phyloP scores from a whole-genome alignment of 345 rosid species.

The Pistacia integerrima region DNA sequence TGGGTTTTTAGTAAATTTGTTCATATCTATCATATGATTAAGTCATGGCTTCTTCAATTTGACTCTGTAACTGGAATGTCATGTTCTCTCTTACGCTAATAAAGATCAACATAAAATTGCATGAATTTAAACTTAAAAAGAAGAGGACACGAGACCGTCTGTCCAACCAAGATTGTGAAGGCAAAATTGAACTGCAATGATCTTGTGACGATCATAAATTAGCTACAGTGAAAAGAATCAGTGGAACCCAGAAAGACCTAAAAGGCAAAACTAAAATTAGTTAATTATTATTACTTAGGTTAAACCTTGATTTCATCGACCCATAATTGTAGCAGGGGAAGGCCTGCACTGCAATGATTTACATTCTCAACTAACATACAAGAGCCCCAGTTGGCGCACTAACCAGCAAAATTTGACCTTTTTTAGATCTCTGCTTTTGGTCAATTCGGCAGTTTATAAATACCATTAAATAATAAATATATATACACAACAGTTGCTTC shows the following conservation, averaged over 20 bases:
- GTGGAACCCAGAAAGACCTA: not conserved
- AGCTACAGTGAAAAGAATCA: not conserved
- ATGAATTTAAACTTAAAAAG: too few species aligned
- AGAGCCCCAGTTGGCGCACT: constrained; percentile 3
- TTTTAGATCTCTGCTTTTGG: not conserved
- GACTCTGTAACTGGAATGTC: not conserved
- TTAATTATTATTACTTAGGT: not conserved
- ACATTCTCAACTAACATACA: not conserved
- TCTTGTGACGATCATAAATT: not conserved
- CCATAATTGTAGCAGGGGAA: not conserved
- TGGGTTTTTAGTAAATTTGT: not conserved
- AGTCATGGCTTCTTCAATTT: not conserved
- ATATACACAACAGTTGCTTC: not conserved
- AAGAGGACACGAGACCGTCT: too few species aligned
- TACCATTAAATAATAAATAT: not conserved
- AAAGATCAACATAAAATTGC: not conserved
- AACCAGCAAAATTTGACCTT: not conserved
- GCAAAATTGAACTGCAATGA: too few species aligned
- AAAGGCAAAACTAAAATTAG: not conserved
- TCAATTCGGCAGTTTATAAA: not conserved
- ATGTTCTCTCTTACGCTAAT: not conserved
- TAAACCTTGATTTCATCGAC: not conserved
- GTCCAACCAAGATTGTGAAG: not conserved
- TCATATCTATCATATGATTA: not conserved
- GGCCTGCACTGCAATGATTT: constrained; percentile 5